Conservation (phyloP, 768 basidiomycete genomes). For the Mrakia frigida region DNA sequence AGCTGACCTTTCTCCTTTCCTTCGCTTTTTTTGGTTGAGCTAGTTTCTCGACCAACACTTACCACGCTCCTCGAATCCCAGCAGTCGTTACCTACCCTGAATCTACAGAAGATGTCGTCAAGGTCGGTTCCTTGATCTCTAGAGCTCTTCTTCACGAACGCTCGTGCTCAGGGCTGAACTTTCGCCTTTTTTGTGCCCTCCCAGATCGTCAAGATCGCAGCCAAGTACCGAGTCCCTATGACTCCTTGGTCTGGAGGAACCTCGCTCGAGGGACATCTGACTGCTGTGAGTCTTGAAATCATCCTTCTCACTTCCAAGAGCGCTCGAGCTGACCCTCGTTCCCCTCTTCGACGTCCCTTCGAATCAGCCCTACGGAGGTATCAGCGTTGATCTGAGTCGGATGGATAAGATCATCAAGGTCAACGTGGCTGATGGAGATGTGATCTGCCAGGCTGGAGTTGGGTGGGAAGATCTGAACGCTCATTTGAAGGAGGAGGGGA, state of each 20-base stretch:
- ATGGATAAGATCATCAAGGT: constrained; percentile 78
- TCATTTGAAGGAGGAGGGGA: constrained; percentile 61
- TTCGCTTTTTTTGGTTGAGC: not conserved
- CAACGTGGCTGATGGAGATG: constrained; percentile 50
- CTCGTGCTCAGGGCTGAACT: too few relatives aligned
- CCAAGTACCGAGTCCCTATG: constrained; percentile 62
- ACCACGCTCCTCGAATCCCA: constrained; percentile 51
- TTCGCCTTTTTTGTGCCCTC: constrained; percentile 39
- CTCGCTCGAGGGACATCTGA: constrained; percentile 79
- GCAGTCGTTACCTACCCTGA: constrained; percentile 58
- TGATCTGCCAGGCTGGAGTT: constrained; percentile 44
- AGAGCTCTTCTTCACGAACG: too few relatives aligned
- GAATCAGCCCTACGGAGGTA: constrained; percentile 57
- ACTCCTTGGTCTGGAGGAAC: constrained; percentile 80
- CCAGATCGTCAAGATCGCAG: constrained; percentile 66
- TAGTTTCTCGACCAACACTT: constrained; percentile 51
- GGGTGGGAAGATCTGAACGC: constrained; percentile 56
- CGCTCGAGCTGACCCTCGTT: too few relatives aligned
- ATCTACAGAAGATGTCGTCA: constrained; percentile 62
- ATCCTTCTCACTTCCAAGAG: constrained; percentile 21
- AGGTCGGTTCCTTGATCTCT: too few relatives aligned
- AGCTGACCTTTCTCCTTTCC: too few relatives aligned
- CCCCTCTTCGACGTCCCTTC: too few relatives aligned
- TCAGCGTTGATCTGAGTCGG: constrained; percentile 68
- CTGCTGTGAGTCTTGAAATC: constrained; percentile 54